Evolutionary conservation across 129 eudicot species (phyloP), one percentile per base, ranked within the genome.

Genomic region (Smallanthus sonchifolius): DNA sequence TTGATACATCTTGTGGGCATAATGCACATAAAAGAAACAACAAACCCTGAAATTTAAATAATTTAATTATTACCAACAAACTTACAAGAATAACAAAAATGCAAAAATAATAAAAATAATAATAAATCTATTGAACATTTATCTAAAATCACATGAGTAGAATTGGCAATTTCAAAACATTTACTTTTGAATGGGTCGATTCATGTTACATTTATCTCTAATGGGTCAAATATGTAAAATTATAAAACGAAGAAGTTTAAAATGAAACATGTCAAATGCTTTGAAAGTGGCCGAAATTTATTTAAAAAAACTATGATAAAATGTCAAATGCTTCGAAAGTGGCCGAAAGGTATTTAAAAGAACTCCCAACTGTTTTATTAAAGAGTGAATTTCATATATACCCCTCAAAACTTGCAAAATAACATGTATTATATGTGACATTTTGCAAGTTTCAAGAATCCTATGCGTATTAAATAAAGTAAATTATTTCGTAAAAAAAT

Each of bases 21-120:
- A 95, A 81, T 5, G 99, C 97, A 79, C 99, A 95, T 3, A 95
- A 91, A 60, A 95, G 93, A 82, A 91, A 95, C 84, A 95, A 81
- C 83, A 95, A 85, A 40, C 98, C 98, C 98, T 94, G 90, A 70
- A 79, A 75, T 59, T 70, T 5, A 65, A 14, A 80, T 28, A 19
- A n/a, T 20, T 65, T 15, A 28, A 19, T 36, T 7, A 49, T 43
- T 43, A 8, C 47, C 47, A 43, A 43, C 47, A 43, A 43, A 4
- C 30, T 24, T 24, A 24, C 1, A 24, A 24, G 30, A 24, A 24
- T 24, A 24, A 24, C 0, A 24, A 24, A 24, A 24, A 24, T 24
- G 30, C 30, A 24, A 24, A 24, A 24, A 0, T 24, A 24, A 24
- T 24, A 24, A 24, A 0, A 24, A 0, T 24, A 24, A 24, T 24